A percentile compares a stretch with the other conserved stretches of the same genome.
phyloP scores from a whole-genome alignment of 306 rosid genomes.

The Leucaena leucocephala region DNA sequence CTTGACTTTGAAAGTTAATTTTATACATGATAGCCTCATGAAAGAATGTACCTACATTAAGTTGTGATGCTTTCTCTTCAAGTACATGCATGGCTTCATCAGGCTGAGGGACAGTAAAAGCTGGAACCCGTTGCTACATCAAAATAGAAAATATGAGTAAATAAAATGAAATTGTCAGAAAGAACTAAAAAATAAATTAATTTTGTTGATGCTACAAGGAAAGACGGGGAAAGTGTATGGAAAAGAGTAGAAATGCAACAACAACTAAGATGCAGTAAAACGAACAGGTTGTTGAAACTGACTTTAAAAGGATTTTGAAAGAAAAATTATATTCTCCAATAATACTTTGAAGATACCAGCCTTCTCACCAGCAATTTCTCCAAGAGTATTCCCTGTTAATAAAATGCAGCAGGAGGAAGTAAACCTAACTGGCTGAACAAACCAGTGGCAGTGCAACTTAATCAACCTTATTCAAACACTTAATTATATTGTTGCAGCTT shows the following conservation, averaged over 20 bases:
- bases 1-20: slow-evolving; percentile 26
- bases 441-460: slow-evolving; percentile 25
- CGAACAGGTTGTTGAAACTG: slow-evolving; percentile 31
- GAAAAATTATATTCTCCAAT: slow-evolving; percentile 26
- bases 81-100: slow-evolving; percentile 89
- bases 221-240: slow-evolving; percentile 1
- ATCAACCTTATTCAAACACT: slow-evolving; percentile 27
- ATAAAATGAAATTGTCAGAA: slow-evolving; percentile 25
- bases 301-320: not conserved
- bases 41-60: slow-evolving; percentile 62
- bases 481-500: slow-evolving; percentile 19
- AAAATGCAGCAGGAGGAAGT: slow-evolving; percentile 38
- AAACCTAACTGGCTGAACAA: slow-evolving; percentile 32
- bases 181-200: slow-evolving; percentile 25
- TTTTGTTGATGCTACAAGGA: slow-evolving; percentile 21
- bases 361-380: slow-evolving; percentile 94
- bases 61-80: slow-evolving; percentile 71
- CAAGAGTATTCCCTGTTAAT: slow-evolving; percentile 74
- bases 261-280: slow-evolving; percentile 12
- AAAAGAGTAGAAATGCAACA: slow-evolving; percentile 7
- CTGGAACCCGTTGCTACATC: slow-evolving; percentile 68
- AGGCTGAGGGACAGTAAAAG: slow-evolving; percentile 87
- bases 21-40: slow-evolving; percentile 29
- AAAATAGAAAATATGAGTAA: slow-evolving; percentile 25
- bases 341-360: slow-evolving; percentile 95